Evolutionary conservation across 441 rosid genomes (phyloP).

Genomic region (Pelargonium fulgidum): DNA sequence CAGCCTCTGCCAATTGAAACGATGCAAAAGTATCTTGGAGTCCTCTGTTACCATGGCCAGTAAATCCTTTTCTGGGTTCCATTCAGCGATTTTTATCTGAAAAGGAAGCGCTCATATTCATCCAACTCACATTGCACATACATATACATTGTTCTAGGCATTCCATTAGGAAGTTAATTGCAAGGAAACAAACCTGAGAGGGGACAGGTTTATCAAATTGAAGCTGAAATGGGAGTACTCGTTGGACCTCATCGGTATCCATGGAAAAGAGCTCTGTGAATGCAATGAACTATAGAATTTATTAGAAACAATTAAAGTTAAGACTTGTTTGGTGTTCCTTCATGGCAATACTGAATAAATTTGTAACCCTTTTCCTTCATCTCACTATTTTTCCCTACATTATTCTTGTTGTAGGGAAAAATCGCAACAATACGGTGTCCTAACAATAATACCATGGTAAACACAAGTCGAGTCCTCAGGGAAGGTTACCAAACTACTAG

Average conservation of each 20-base stretch:
- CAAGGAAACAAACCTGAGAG: constrained; percentile 46
- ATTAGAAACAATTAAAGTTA: too few relatives aligned
- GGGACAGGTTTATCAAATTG: constrained; percentile 74
- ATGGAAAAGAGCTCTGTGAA: constrained; percentile 22
- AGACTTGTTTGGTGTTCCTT: too few relatives aligned
- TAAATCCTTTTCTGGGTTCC: constrained; percentile 93
- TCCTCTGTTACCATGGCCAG: constrained; percentile 82
- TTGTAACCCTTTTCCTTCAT: too few relatives aligned
- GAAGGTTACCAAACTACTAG: too few relatives aligned
- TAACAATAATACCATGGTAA: too few relatives aligned
- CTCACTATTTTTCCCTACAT: too few relatives aligned
- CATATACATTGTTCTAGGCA: background rate
- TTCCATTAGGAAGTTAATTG: constrained; percentile 3
- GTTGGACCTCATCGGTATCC: constrained; percentile 57
- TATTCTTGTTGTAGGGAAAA: too few relatives aligned
- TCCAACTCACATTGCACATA: background rate
- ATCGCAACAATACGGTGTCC: too few relatives aligned
- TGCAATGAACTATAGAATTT: too few relatives aligned
- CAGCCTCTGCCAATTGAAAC: constrained; percentile 88
- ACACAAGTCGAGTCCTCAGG: too few relatives aligned
- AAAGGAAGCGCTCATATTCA: background rate
- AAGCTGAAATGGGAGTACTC: constrained; percentile 60
- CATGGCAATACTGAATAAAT: too few relatives aligned
- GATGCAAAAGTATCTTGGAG: constrained; percentile 70
- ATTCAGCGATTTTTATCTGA: constrained; percentile 67